These are phyloP conservation scores for Myxozyma sirexii DNA, from an alignment of 805 yeast species.

Conservation along the genomic window DNA sequence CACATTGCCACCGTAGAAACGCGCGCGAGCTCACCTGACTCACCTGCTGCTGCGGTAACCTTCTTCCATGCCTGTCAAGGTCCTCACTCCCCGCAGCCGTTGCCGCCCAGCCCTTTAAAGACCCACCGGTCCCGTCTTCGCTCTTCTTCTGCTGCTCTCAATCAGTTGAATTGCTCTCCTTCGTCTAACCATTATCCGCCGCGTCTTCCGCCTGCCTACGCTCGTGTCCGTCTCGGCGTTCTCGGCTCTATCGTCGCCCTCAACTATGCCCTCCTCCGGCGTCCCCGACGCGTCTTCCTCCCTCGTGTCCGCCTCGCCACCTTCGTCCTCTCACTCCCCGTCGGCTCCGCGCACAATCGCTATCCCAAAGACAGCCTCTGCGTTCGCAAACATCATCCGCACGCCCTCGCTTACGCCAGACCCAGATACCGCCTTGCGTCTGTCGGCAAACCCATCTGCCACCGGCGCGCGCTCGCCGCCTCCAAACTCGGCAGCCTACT, in stretches of 20 bases:
- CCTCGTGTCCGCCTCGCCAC: neutral
- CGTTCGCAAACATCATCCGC: conserved; percentile 20
- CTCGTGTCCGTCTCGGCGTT: neutral
- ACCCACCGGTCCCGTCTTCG: too few species aligned
- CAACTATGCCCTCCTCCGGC: neutral
- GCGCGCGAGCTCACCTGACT: too few species aligned
- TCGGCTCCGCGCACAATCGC: neutral
- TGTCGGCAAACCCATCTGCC: conserved; percentile 5
- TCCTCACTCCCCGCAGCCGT: too few species aligned
- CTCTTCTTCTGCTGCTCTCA: too few species aligned
- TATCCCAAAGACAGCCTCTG: neutral
- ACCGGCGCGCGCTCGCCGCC: conserved; percentile 12
- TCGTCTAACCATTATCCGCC: neutral
- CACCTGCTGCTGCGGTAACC: too few species aligned
- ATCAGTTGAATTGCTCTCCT: too few species aligned
- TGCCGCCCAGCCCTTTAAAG: too few species aligned
- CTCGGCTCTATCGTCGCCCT: neutral
- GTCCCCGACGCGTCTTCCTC: neutral
- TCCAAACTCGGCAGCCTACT: neutral
- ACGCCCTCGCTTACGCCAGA: conserved; percentile 30
- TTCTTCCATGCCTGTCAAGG: too few species aligned
- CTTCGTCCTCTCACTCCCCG: neutral
- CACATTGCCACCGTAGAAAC: too few species aligned
- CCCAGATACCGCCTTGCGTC: conserved; percentile 28
- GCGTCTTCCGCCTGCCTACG: neutral